A percentile compares a stretch with the other conserved stretches of the same genome.
These are phyloP conservation scores for Aspergillus aculeatus DNA, from an alignment of 2,329 filamentous ascomycete species.

Conservation along the genomic window DNA sequence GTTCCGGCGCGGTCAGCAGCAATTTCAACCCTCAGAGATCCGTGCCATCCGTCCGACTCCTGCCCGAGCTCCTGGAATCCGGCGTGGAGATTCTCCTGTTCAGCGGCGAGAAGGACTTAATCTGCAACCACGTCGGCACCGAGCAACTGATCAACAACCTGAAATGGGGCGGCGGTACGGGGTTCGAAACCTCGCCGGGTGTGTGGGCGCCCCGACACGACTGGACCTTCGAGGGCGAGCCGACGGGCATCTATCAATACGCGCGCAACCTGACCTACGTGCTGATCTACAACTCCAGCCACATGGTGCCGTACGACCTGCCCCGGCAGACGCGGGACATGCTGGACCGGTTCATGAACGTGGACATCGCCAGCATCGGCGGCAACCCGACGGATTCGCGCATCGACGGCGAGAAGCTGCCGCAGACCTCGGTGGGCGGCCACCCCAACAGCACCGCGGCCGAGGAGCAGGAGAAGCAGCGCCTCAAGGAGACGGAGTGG, in stretches of 20 bases:
- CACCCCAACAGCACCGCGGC: conserved; percentile 67
- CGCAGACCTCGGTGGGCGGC: conserved; percentile 72
- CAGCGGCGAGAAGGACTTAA: conserved; percentile 88
- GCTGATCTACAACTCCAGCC: conserved; percentile 89
- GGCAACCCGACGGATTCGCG: conserved; percentile 73
- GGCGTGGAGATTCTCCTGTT: conserved; percentile 77
- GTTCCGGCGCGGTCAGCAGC: conserved; percentile 72
- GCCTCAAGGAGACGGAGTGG: conserved; percentile 83
- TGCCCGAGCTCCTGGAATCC: conserved; percentile 75
- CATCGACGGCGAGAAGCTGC: conserved; percentile 81
- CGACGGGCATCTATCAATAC: conserved; percentile 88
- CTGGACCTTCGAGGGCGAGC: conserved; percentile 89
- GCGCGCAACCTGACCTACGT: conserved; percentile 95
- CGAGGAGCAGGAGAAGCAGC: conserved; percentile 67
- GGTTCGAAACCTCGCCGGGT: conserved; percentile 83
- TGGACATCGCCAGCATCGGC: conserved; percentile 87
- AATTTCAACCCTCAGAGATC: conserved; percentile 72
- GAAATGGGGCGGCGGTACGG: conserved; percentile 86
- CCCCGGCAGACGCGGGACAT: conserved; percentile 86
- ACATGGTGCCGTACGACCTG: conserved; percentile 97
- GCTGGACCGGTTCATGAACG: conserved; percentile 93
- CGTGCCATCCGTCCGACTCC: conserved; percentile 67
- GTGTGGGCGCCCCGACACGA: conserved; percentile 88
- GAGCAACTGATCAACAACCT: conserved; percentile 87
- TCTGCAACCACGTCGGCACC: conserved; percentile 95